Conservation (phyloP, 805 yeast genomes). For the Monosporozyma solicola region DNA sequence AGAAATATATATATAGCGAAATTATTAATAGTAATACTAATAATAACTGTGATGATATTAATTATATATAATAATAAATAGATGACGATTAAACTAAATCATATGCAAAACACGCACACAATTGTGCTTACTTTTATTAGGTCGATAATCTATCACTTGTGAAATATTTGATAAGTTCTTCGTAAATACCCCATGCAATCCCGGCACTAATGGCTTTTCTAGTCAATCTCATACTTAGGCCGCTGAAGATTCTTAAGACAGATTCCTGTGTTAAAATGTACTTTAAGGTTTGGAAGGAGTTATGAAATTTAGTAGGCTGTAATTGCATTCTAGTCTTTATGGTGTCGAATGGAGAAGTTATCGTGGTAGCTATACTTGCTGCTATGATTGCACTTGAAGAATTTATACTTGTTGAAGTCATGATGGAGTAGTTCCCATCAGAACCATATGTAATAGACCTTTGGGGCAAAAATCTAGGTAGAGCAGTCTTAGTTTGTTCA, state of each 20-base stretch:
- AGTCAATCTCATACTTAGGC: conserved; percentile 67
- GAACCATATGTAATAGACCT: conserved; percentile 7
- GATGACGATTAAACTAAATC: background rate
- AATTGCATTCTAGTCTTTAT: conserved; percentile 88
- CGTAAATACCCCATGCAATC: conserved; percentile 95
- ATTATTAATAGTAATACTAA: background rate
- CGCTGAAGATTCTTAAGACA: conserved; percentile 60
- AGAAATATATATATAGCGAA: background rate
- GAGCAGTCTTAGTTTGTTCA: conserved; percentile 55
- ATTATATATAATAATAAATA: background rate
- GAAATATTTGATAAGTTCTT: conserved; percentile 55
- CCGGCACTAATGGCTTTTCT: conserved; percentile 90
- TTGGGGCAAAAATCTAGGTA: conserved; percentile 37
- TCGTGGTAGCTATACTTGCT: conserved; percentile 69
- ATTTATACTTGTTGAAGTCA: conserved; percentile 52
- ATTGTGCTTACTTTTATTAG: background rate
- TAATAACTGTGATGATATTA: background rate
- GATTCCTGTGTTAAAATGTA: conserved; percentile 39
- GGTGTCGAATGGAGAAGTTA: conserved; percentile 93
- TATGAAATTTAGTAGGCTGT: conserved; percentile 39
- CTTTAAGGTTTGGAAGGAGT: conserved; percentile 34
- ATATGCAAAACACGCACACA: background rate
- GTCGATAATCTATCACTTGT: conserved; percentile 8
- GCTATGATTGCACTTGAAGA: conserved; percentile 69
- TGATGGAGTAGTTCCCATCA: conserved; percentile 23